phyloP scores from a whole-genome alignment of 805 yeast species.

The Yarrowia bubula region DNA sequence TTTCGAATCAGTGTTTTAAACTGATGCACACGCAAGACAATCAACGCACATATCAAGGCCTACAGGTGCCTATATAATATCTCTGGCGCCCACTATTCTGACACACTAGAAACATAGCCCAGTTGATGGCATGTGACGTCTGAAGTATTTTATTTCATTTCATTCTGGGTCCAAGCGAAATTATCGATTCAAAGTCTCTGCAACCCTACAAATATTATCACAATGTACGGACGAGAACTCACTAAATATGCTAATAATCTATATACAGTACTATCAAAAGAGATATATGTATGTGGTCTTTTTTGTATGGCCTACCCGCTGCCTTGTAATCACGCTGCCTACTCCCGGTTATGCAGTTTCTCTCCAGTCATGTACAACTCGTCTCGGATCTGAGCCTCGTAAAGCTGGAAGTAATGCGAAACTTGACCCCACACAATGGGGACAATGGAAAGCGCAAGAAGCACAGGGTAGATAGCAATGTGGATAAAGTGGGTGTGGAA shows the following conservation, averaged over 20 bases:
- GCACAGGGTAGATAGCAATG: conserved; percentile 28
- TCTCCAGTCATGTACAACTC: conserved; percentile 39
- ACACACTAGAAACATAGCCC: background rate
- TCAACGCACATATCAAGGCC: too few species aligned
- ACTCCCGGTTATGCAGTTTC: conserved; percentile 38
- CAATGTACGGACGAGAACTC: background rate
- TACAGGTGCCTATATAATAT: too few species aligned
- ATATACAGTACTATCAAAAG: conserved; percentile 10
- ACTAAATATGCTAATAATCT: conserved; percentile 5
- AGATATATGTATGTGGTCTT: background rate
- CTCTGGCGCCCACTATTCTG: too few species aligned
- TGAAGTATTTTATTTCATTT: background rate
- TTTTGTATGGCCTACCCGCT: too few species aligned
- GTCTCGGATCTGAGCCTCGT: conserved; percentile 36
- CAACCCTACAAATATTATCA: background rate
- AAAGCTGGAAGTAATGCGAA: conserved; percentile 18
- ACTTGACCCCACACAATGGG: background rate
- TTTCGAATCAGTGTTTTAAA: too few species aligned
- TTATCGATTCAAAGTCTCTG: background rate
- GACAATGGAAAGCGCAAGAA: conserved; percentile 19
- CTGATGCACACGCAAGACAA: too few species aligned
- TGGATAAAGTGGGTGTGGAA: background rate
- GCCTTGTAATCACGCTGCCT: background rate
- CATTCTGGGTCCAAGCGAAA: background rate
- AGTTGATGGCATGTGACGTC: background rate